Evolutionary conservation across 2,329 filamentous ascomycete species (phyloP), one percentile per base, ranked within the genome.

Genomic region (Elsinoe australis): DNA sequence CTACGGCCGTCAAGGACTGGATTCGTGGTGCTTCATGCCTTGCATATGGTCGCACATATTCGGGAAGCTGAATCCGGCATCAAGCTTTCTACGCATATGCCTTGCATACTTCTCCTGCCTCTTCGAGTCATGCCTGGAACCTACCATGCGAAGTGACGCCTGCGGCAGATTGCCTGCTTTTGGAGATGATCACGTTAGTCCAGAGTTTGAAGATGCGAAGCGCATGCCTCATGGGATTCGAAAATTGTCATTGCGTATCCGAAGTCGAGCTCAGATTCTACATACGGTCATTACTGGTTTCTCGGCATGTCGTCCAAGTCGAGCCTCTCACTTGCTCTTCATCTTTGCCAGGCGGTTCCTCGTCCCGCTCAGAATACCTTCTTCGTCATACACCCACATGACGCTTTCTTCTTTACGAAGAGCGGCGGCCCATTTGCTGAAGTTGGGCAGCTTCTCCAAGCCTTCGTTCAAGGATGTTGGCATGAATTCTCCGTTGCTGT

Each of bases 371-470:
- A 50, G 0, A 70, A 82, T 52, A 79, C 87, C 73, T 79, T 86
- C 48, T 67, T 79, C 2, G 79, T 83, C 58, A 57, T 71, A 86
- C 51, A 82, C 79, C 39, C 67, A 71, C 0, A 71, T 78, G 12
- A 90, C 83, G 55, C 80, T 87, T 12, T 80, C 76, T 49, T 59
- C 54, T 38, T 50, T 50, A 15, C 49, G 36, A 2, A 62, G 51
- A 5, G 54, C 59, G 46, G 55, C 57, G 4, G 54, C 56, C 61
- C 61, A 64, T 36, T 54, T 57, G n/a, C 51, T 51, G 29, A 60
- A 61, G 24, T 62, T 54, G 2, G 52, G 52, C 28, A 54, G 24
- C 17, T 49, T 51, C 45, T 54, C 24, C 17, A 54, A 31, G 2
- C 47, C 39, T 41, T 65, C 61, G 38, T 65, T 59, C 49, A 80